Conservation (phyloP, 306 rosid genomes). For the Acmispon strigosus region DNA sequence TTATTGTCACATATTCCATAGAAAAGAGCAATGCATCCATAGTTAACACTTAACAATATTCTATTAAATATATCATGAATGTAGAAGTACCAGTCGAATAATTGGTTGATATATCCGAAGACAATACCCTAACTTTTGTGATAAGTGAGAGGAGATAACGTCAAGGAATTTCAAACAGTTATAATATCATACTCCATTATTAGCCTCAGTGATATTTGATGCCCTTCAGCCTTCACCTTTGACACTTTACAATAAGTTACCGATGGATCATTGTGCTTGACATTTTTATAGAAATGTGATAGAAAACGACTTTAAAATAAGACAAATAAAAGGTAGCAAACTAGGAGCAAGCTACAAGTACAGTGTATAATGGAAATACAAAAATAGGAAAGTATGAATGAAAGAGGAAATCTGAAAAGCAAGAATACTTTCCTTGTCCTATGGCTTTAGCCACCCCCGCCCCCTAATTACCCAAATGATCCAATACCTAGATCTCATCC, state of each 20-base stretch:
- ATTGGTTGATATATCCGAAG: background rate
- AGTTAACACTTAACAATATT: background rate
- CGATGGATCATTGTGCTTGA: background rate
- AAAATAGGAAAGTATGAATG: background rate
- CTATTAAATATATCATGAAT: background rate
- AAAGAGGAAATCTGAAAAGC: background rate
- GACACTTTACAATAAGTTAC: background rate
- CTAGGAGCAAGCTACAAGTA: too few species aligned
- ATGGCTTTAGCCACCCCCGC: background rate
- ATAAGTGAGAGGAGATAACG: background rate
- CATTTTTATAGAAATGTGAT: background rate
- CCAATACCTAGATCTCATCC: background rate
- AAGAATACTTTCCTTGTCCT: background rate
- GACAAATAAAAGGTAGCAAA: too few species aligned
- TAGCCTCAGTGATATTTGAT: background rate
- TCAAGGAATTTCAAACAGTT: background rate
- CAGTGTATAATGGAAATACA: background rate
- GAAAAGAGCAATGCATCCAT: background rate
- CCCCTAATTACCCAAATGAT: background rate
- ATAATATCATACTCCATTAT: background rate
- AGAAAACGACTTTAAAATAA: too few species aligned
- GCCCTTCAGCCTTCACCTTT: background rate
- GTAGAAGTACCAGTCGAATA: background rate
- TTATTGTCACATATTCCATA: background rate
- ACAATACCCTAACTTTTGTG: background rate